These are phyloP conservation scores for Elsinoe necatrix DNA, from an alignment of 2,329 filamentous ascomycete species.

Conservation along the genomic window DNA sequence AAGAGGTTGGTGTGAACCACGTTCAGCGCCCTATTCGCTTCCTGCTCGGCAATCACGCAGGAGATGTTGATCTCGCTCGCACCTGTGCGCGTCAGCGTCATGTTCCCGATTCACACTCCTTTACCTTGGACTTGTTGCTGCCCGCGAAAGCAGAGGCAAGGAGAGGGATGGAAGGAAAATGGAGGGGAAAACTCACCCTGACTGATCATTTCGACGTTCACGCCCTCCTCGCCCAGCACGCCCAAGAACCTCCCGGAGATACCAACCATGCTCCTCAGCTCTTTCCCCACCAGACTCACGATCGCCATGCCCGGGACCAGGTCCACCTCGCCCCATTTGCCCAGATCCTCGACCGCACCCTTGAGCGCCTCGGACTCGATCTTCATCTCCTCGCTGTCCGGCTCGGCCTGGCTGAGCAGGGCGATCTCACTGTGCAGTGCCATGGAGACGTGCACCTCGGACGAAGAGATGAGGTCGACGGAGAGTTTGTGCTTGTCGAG, in stretches of 20 bases:
- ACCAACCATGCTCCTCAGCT: conserved; percentile 94
- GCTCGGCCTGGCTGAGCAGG: conserved; percentile 39
- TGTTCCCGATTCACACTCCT: too few species aligned
- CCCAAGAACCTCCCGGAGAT: conserved; percentile 93
- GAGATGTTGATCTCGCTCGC: conserved; percentile 99
- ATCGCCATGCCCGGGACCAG: conserved; percentile 91
- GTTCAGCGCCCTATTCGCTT: conserved; percentile 89
- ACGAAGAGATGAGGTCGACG: conserved; percentile 92
- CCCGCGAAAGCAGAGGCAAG: neutral
- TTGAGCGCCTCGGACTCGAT: conserved; percentile 41
- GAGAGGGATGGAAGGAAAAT: neutral
- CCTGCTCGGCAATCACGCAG: conserved; percentile 86
- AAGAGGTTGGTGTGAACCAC: conserved; percentile 95
- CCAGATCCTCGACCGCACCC: conserved; percentile 57
- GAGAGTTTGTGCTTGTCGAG: conserved; percentile 79
- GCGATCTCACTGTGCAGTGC: conserved; percentile 74
- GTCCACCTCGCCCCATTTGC: conserved; percentile 79
- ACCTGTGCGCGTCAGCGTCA: conserved; percentile 44
- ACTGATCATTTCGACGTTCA: conserved; percentile 99
- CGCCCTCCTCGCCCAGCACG: conserved; percentile 81
- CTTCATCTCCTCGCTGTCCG: conserved; percentile 38
- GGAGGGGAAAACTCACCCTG: conserved; percentile 58
- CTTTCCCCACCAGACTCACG: conserved; percentile 82
- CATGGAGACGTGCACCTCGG: conserved; percentile 95
- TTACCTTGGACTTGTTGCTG: too few species aligned